Base-by-base conservation (phyloP, 345 rosid genomes). In the Bretschneidera sinensis region DNA sequence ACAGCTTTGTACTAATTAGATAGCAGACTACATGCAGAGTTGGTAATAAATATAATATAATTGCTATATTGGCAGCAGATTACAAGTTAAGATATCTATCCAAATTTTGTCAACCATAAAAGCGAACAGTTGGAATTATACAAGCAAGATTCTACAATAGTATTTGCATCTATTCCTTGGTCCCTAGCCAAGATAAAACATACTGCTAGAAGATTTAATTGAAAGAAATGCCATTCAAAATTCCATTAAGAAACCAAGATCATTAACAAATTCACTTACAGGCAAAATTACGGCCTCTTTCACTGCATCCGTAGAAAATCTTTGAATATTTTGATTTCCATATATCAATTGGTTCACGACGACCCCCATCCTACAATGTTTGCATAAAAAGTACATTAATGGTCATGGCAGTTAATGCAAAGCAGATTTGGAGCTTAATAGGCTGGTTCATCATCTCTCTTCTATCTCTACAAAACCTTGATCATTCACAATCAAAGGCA, bases 251-350 rank as follows among this genome's bases (percentile, higher is more conserved):
- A 39, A 54, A 54, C 9, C 9, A 17, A 54, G 33, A 35, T 53
- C 21, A 61, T 24, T 24, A 31, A 54, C 53, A 51, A 17, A 45
- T 13, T 9, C 16, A 78, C 95, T 74, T 79, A 95, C 99, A 72
- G 23, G 78, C 60, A 66, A 83, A 91, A 51, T 70, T 76, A 57
- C 78, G 79, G 55, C 91, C 83, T 74, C 95, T 86, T 56, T 76
- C 77, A 65, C 96, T 86, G 82, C 99, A 95, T 74, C 96, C 97
- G 52, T 76, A 72, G 69, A 74, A 91, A 67, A 71, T 69, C 45
- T 82, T 75, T 0, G 96, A 75, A 63, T 78, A 73, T 35, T 76
- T 79, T 1, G 99, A 91, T 76, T 86, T 85, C 99, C 99, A 91
- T 39, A 91, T 84, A 79, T 91, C 94, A 76, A 95, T 73, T 8